Percentiles rank a stretch among this genome's conserved stretches.
phyloP scores from a whole-genome alignment of 208 protist species.

The Acanthamoeba royreba region DNA sequence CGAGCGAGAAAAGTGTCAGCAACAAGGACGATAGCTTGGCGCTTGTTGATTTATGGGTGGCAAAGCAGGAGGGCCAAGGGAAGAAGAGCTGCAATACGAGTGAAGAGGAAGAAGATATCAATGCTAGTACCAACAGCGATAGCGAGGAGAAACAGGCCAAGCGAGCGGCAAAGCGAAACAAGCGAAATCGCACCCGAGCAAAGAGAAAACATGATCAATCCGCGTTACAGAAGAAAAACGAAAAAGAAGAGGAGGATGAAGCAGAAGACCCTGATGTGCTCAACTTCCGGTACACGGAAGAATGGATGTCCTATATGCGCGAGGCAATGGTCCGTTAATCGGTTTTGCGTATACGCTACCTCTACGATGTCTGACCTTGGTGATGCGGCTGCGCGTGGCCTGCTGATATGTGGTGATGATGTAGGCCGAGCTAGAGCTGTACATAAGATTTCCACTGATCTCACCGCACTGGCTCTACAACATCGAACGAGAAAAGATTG shows the following conservation, averaged over 20 bases:
- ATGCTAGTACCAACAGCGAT: background rate
- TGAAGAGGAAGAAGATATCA: background rate
- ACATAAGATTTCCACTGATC: background rate
- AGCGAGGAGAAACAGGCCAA: background rate
- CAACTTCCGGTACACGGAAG: background rate
- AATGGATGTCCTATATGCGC: background rate
- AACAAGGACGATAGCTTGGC: too few species aligned
- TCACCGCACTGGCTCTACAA: background rate
- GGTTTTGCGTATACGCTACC: too few species aligned
- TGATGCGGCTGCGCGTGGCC: too few species aligned
- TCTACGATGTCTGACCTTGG: background rate
- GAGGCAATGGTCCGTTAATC: background rate
- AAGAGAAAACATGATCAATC: background rate
- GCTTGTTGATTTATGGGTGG: too few species aligned
- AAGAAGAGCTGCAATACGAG: background rate
- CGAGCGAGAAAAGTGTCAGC: too few species aligned
- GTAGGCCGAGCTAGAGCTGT: background rate
- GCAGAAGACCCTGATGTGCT: background rate
- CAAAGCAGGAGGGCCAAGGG: too few species aligned
- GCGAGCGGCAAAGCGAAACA: too few species aligned
- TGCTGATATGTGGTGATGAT: background rate
- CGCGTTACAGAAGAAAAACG: too few species aligned
- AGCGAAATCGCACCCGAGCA: too few species aligned
- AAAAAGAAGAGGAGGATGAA: background rate
- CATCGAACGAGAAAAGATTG: background rate